Evolutionary conservation across 2,329 filamentous ascomycete genomes (phyloP), one percentile per base, ranked within the genome.

Genomic region (Zopfia rhizophila): DNA sequence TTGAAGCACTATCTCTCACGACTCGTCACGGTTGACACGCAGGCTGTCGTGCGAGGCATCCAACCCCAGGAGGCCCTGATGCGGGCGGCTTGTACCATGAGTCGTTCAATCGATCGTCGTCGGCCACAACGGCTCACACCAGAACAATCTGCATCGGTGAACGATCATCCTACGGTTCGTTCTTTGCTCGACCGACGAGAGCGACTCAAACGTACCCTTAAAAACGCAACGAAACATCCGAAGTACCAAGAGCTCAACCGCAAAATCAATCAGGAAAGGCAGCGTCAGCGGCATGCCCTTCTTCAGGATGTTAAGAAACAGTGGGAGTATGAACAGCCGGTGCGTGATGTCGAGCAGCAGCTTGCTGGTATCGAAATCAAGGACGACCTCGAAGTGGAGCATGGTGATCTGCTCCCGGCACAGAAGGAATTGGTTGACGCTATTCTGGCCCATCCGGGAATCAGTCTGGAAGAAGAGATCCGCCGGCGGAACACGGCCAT

Each of bases 1-100:
- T 23, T 45, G 12, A 45, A 38, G 14, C 16, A 35, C 18, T 37
- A n/a, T 21, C 29, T 36, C 17, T 44, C 31, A 27, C 30, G 31
- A 16, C 21, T 8, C 30, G 13, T 32, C 30, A 43, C 39, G 13
- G 14, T 25, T 11, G 17, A 33, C 18, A 33, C 13, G 16, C 22
- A 38, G 35, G 35, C 35, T 24, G 18, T 38, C 21, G 35, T 38
- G 35, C 35, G 35, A 38, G 22, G 35, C 22, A 7, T 38, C 18
- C 17, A 13, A 22, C 35, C 35, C 10, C 12, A 38, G 22, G 22
- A 24, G 19, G 35, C 35, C 14, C 18, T 38, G 16, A 38, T 38
- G 17, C 5, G 10, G 17, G 18, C 13, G 32, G 18, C 13, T 17
- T 36, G 17, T 36, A 10, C 7, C n/a, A 36, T 22, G 24, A 27